These are phyloP conservation scores for Cladophialophora immunda DNA, from an alignment of 2,329 filamentous ascomycete genomes.

Conservation along the genomic window DNA sequence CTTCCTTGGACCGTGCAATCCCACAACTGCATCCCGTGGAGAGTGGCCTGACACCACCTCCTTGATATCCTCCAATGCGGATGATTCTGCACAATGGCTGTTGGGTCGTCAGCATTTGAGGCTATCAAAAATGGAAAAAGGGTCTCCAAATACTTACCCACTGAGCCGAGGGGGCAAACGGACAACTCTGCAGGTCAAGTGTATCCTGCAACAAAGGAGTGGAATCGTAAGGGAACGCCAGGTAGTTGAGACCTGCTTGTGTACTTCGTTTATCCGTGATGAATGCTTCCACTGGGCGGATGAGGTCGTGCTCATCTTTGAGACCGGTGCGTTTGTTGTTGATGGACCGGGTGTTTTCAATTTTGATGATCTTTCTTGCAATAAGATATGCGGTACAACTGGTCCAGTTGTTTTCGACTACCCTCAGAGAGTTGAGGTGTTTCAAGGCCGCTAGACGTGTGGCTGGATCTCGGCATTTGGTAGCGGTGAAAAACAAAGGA, in stretches of 20 bases:
- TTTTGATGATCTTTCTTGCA: conserved; percentile 31
- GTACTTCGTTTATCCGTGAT: conserved; percentile 23
- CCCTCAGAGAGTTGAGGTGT: conserved; percentile 20
- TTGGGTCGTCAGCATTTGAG: neutral
- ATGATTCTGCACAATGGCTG: conserved; percentile 30
- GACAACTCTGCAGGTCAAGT: conserved; percentile 23
- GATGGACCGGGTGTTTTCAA: conserved; percentile 26
- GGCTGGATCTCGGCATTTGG: conserved; percentile 32
- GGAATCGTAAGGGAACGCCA: conserved; percentile 26
- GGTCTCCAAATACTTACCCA: conserved; percentile 24
- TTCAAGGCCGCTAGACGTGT: conserved; percentile 26
- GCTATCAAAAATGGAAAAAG: neutral
- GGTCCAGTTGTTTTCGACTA: conserved; percentile 34
- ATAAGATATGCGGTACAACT: conserved; percentile 36
- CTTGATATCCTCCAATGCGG: conserved; percentile 34
- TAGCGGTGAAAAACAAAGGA: conserved; percentile 37
- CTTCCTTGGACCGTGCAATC: conserved; percentile 5
- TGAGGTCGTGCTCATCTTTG: conserved; percentile 26
- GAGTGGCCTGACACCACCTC: conserved; percentile 19
- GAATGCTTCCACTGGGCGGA: conserved; percentile 31
- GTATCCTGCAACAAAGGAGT: conserved; percentile 25
- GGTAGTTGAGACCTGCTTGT: conserved; percentile 26
- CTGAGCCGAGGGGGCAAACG: conserved; percentile 12
- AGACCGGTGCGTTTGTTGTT: conserved; percentile 17
- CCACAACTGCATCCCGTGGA: conserved; percentile 22